Percentiles rank a stretch among this genome's conserved stretches.
These are phyloP conservation scores for Saturnispora saitoi DNA, from an alignment of 805 yeast genomes.

Conservation along the genomic window DNA sequence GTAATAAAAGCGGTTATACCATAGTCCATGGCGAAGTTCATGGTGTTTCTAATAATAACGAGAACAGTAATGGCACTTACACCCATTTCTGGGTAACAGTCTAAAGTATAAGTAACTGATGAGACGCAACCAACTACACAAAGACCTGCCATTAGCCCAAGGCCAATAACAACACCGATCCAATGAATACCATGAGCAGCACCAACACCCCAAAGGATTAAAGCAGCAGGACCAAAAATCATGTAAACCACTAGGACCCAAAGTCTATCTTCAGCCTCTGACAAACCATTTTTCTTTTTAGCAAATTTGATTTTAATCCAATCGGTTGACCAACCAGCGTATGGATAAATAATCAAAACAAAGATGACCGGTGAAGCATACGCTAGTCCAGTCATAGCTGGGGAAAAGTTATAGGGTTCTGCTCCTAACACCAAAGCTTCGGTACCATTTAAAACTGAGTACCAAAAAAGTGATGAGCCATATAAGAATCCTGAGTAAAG, in stretches of 20 bases:
- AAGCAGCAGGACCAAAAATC: slow-evolving; percentile 45
- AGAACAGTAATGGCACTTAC: slow-evolving; percentile 48
- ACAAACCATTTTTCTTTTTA: slow-evolving; percentile 39
- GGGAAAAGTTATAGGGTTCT: slow-evolving; percentile 43
- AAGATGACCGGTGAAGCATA: slow-evolving; percentile 46
- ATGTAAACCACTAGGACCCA: slow-evolving; percentile 41
- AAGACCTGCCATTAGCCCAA: slow-evolving; percentile 49
- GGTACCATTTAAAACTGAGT: slow-evolving; percentile 42
- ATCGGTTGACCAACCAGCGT: slow-evolving; percentile 45
- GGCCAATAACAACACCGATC: slow-evolving; percentile 46
- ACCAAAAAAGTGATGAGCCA: slow-evolving; percentile 42
- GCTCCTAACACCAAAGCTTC: slow-evolving; percentile 35
- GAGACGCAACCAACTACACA: slow-evolving; percentile 45
- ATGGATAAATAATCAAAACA: slow-evolving; percentile 34
- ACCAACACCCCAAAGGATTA: slow-evolving; percentile 58
- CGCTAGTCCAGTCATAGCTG: slow-evolving; percentile 41
- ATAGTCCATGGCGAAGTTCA: slow-evolving; percentile 53
- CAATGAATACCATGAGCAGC: slow-evolving; percentile 47
- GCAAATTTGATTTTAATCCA: slow-evolving; percentile 42
- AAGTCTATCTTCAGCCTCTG: slow-evolving; percentile 50
- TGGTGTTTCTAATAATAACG: slow-evolving; percentile 46
- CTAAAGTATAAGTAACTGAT: slow-evolving; percentile 47
- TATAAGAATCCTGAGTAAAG: slow-evolving; percentile 52
- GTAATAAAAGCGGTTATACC: slow-evolving; percentile 53
- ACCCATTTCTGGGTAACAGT: slow-evolving; percentile 46